phyloP scores from a whole-genome alignment of 1,139 yeast species.

The Citeromyces hawaiiensis region DNA sequence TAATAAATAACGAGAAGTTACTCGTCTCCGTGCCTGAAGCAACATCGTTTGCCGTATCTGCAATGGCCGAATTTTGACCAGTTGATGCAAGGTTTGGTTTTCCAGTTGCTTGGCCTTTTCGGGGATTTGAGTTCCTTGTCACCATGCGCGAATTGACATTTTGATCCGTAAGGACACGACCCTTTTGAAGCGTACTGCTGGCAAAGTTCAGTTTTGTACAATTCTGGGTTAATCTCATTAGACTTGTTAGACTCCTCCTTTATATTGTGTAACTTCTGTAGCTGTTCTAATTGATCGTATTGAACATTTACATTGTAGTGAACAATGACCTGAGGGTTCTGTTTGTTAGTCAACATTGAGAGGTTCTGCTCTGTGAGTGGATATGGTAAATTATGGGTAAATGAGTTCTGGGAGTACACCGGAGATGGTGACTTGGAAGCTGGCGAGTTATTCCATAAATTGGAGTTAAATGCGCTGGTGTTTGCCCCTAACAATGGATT shows the following conservation, averaged over 20 bases:
- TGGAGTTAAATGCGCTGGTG: background rate
- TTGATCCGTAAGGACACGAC: conserved; percentile 73
- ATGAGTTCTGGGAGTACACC: background rate
- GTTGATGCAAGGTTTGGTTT: conserved; percentile 84
- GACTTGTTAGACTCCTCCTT: conserved; percentile 1
- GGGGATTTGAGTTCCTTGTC: conserved; percentile 58
- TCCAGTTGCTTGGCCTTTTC: conserved; percentile 74
- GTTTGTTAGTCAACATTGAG: conserved; percentile 3
- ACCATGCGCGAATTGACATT: conserved; percentile 95
- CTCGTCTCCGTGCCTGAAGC: conserved; percentile 63
- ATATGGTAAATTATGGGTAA: background rate
- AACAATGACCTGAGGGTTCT: conserved; percentile 3
- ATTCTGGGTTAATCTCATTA: conserved; percentile 40
- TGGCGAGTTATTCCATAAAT: background rate
- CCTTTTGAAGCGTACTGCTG: conserved; percentile 66
- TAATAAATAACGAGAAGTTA: conserved; percentile 5
- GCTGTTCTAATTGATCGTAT: conserved; percentile 4
- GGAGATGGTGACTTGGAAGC: background rate
- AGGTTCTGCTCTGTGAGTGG: conserved; percentile 9
- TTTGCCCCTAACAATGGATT: background rate
- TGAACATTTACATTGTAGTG: conserved; percentile 4
- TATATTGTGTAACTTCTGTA: conserved; percentile 1
- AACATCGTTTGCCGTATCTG: conserved; percentile 83
- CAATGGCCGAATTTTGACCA: conserved; percentile 78
- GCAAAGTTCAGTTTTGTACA: conserved; percentile 87